A percentile compares a stretch with the other conserved stretches of the same genome.
phyloP scores from a whole-genome alignment of 2,329 filamentous ascomycete genomes.

The Ceratocystiopsis sp. region DNA sequence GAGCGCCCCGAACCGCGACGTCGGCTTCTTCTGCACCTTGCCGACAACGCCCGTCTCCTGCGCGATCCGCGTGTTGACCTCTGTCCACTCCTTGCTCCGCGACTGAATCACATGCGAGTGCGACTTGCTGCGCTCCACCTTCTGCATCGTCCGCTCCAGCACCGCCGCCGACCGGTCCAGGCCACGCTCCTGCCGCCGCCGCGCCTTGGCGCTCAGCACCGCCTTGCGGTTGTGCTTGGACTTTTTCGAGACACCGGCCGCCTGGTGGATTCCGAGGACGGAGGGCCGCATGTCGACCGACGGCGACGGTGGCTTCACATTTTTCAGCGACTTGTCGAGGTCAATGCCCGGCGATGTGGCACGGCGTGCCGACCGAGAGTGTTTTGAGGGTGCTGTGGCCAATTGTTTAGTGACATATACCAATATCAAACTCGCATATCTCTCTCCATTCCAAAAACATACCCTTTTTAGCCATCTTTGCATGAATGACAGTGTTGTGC shows the following conservation, averaged over 20 bases:
- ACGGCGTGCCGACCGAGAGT: conserved; percentile 59
- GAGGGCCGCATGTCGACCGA: conserved; percentile 38
- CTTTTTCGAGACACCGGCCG: conserved; percentile 52
- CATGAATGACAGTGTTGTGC: background rate
- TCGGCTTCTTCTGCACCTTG: conserved; percentile 1
- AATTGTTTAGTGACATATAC: background rate
- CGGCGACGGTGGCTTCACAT: conserved; percentile 32
- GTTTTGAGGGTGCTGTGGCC: conserved; percentile 41
- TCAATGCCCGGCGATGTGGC: conserved; percentile 54
- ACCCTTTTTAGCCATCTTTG: background rate
- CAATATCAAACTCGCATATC: background rate
- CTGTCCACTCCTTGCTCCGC: conserved; percentile 39
- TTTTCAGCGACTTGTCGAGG: conserved; percentile 54
- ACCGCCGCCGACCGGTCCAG: conserved; percentile 42
- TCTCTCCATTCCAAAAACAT: background rate
- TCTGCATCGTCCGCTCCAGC: conserved; percentile 38
- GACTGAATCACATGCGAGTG: conserved; percentile 29
- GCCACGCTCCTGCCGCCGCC: conserved; percentile 37
- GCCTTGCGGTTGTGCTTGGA: conserved; percentile 31
- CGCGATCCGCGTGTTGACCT: conserved; percentile 26
- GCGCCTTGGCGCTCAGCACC: conserved; percentile 36
- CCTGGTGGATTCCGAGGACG: conserved; percentile 51
- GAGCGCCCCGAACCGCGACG: conserved; percentile 4
- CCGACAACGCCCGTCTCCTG: conserved; percentile 1
- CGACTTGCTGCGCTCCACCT: conserved; percentile 37